These are phyloP conservation scores for Candida caryicola DNA, from an alignment of 805 yeast genomes.

Conservation along the genomic window DNA sequence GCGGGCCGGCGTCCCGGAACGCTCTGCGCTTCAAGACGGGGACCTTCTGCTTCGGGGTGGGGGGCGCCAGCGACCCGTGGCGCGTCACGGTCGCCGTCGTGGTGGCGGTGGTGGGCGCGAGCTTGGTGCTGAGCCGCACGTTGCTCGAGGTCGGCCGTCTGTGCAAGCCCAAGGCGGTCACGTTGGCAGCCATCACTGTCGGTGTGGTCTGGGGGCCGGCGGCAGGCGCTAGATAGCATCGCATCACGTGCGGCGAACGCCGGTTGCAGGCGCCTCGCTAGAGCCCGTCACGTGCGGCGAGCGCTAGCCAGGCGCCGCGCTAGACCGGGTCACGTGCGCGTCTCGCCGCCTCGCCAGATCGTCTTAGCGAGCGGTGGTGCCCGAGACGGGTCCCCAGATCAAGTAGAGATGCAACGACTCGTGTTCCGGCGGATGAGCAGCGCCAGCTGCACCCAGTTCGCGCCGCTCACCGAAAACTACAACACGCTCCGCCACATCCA, in stretches of 20 bases:
- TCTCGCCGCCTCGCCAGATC: too few relatives aligned
- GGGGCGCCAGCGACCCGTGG: background rate
- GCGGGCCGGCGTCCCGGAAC: background rate
- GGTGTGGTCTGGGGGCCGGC: too few relatives aligned
- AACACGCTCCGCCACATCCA: conserved; percentile 40
- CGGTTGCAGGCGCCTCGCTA: too few relatives aligned
- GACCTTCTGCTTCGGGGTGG: background rate
- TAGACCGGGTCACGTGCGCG: too few relatives aligned
- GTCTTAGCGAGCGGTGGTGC: too few relatives aligned
- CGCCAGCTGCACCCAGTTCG: conserved; percentile 19
- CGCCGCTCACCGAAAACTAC: conserved; percentile 32
- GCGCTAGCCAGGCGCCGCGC: too few relatives aligned
- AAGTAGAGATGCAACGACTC: background rate
- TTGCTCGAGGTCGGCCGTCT: conserved; percentile 1
- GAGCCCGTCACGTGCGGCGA: too few relatives aligned
- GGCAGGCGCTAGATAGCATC: too few relatives aligned
- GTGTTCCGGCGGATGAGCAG: background rate
- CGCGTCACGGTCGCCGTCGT: conserved; percentile 5
- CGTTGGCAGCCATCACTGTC: background rate
- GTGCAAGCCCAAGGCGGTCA: background rate
- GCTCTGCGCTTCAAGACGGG: background rate
- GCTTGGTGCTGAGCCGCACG: conserved; percentile 1
- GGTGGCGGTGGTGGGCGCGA: conserved; percentile 5
- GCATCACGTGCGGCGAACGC: too few relatives aligned
- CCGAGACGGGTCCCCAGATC: too few relatives aligned